Evolutionary conservation across 805 yeast genomes (phyloP).

Genomic region (Hanseniaspora meyeri): DNA sequence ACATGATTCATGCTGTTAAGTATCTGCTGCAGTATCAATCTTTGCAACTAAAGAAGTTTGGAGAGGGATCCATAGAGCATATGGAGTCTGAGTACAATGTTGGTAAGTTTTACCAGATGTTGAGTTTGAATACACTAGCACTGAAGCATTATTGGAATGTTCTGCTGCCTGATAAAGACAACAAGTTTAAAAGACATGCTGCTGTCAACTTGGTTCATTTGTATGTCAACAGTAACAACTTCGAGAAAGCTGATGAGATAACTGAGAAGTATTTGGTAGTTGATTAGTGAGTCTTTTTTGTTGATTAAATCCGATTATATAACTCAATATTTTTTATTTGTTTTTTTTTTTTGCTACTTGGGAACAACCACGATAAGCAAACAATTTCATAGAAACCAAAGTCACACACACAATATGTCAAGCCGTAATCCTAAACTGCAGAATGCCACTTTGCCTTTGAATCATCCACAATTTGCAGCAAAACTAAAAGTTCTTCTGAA

Average conservation of each 20-base stretch:
- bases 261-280: constrained; percentile 54
- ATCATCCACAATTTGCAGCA: constrained; percentile 22
- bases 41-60: constrained; percentile 31
- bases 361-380: background rate
- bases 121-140: constrained; percentile 69
- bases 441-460: background rate
- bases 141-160: constrained; percentile 61
- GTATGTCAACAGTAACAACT: constrained; percentile 65
- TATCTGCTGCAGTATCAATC: constrained; percentile 61
- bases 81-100: constrained; percentile 76
- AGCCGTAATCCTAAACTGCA: background rate
- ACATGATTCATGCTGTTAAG: constrained; percentile 75
- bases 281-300: constrained; percentile 17
- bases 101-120: constrained; percentile 72
- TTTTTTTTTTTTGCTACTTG: background rate
- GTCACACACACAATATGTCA: background rate
- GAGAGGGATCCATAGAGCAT: constrained; percentile 33
- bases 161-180: constrained; percentile 38
- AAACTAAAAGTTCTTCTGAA: constrained; percentile 31
- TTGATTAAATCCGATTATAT: background rate
- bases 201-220: constrained; percentile 75
- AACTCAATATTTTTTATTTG: background rate
- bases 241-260: constrained; percentile 46
- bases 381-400: background rate
- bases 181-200: constrained; percentile 59